Conservation (phyloP, 306 rosid genomes). For the Biancaea sappan region DNA sequence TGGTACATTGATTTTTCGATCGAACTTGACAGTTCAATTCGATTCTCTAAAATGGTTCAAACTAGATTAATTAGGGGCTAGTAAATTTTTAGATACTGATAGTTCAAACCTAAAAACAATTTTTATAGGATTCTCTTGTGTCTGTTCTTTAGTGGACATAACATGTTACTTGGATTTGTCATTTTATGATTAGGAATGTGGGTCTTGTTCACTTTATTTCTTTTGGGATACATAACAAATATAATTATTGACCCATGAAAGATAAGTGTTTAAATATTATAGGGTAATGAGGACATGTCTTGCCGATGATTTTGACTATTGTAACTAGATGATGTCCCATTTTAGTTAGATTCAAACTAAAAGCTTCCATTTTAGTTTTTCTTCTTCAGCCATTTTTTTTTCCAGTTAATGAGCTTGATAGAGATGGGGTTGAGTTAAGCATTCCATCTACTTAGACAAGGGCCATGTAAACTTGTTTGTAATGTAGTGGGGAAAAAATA, state of each 20-base stretch:
- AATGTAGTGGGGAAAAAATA: no score
- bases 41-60: no score
- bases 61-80: no score
- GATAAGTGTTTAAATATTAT: constrained; percentile 4
- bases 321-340: background rate
- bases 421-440: background rate
- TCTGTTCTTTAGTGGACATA: constrained; percentile 58
- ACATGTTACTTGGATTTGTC: constrained; percentile 89
- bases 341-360: constrained; percentile 26
- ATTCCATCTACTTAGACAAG: constrained; percentile 17
- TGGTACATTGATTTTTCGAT: no score
- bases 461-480: background rate
- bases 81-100: no score
- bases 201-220: constrained; percentile 39
- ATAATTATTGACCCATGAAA: constrained; percentile 26
- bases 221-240: background rate
- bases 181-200: constrained; percentile 57
- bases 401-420: no score
- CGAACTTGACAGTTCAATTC: no score
- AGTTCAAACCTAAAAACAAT: no score
- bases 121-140: constrained; percentile 49
- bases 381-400: no score
- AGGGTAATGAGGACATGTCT: constrained; percentile 36
- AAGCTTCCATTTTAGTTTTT: background rate
- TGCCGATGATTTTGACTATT: constrained; percentile 54